These are phyloP conservation scores for Aspergillus fischeri DNA, from an alignment of 2,329 filamentous ascomycete species.

Conservation along the genomic window DNA sequence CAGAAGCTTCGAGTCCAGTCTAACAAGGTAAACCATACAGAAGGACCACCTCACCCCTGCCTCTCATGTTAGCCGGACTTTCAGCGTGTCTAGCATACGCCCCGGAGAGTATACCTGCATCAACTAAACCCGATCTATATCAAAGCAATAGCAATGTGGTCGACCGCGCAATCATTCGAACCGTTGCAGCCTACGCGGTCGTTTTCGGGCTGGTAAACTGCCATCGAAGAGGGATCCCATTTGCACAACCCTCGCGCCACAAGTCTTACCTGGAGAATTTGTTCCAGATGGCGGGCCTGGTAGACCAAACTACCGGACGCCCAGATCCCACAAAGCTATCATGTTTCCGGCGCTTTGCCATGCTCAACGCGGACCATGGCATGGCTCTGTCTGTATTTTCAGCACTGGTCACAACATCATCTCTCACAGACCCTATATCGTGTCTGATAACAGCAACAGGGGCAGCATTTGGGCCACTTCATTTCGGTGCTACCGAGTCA, in stretches of 20 bases:
- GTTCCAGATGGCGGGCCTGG: slow-evolving; percentile 51
- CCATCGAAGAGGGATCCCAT: slow-evolving; percentile 21
- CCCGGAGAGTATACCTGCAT: slow-evolving; percentile 19
- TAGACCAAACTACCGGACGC: slow-evolving; percentile 45
- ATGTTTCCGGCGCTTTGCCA: slow-evolving; percentile 51
- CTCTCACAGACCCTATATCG: slow-evolving; percentile 52
- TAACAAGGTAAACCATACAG: slow-evolving; percentile 7
- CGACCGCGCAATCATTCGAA: slow-evolving; percentile 22
- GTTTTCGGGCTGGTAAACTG: slow-evolving; percentile 23
- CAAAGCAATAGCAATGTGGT: slow-evolving; percentile 14
- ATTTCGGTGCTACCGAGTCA: slow-evolving; percentile 57
- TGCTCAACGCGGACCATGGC: slow-evolving; percentile 57
- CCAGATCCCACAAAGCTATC: slow-evolving; percentile 46
- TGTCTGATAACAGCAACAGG: slow-evolving; percentile 51
- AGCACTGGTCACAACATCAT: slow-evolving; percentile 54
- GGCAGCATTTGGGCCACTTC: slow-evolving; percentile 55
- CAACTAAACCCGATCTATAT: slow-evolving; percentile 19
- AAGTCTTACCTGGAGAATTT: slow-evolving; percentile 55
- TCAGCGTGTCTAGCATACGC: slow-evolving; percentile 23
- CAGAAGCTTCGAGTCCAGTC: background rate
- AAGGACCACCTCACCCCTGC: slow-evolving; percentile 17
- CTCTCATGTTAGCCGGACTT: slow-evolving; percentile 27
- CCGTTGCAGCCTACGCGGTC: slow-evolving; percentile 23
- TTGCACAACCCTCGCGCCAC: slow-evolving; percentile 27
- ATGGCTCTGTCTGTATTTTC: slow-evolving; percentile 57